These are phyloP conservation scores for Tetracladium maxilliforme DNA, from an alignment of 2,329 filamentous ascomycete species.

Conservation along the genomic window DNA sequence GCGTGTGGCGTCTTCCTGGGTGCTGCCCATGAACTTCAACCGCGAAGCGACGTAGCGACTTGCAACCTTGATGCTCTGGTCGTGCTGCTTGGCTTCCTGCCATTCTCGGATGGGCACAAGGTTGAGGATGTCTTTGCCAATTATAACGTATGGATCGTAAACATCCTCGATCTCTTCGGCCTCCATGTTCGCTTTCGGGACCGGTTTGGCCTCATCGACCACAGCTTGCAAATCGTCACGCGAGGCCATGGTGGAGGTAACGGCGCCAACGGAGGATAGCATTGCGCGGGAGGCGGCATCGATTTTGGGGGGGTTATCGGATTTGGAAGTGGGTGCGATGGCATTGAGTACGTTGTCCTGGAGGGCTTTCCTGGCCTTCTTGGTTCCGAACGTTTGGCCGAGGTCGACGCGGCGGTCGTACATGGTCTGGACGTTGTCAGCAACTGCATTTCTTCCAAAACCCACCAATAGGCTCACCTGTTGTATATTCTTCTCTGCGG, in stretches of 20 bases:
- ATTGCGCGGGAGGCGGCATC: slow-evolving; percentile 42
- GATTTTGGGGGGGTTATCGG: slow-evolving; percentile 23
- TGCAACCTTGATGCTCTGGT: slow-evolving; percentile 36
- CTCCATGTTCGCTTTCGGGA: slow-evolving; percentile 53
- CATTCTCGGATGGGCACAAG: slow-evolving; percentile 59
- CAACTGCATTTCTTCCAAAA: slow-evolving; percentile 8
- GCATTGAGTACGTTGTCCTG: slow-evolving; percentile 55
- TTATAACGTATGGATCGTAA: slow-evolving; percentile 51
- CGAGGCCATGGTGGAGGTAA: slow-evolving; percentile 51
- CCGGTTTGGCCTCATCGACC: slow-evolving; percentile 54
- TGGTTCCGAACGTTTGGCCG: slow-evolving; percentile 69
- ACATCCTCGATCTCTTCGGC: slow-evolving; percentile 58
- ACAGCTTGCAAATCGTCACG: slow-evolving; percentile 48
- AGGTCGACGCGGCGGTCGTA: slow-evolving; percentile 52
- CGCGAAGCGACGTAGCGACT: slow-evolving; percentile 54
- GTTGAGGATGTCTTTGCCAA: slow-evolving; percentile 53
- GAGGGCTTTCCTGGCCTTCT: slow-evolving; percentile 72
- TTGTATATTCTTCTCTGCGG: slow-evolving; percentile 20
- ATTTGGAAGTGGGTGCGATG: slow-evolving; percentile 27
- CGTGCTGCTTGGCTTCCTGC: slow-evolving; percentile 49
- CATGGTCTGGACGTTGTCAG: slow-evolving; percentile 27
- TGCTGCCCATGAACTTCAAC: slow-evolving; percentile 31
- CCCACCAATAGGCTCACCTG: slow-evolving; percentile 9
- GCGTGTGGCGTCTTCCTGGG: slow-evolving; percentile 36
- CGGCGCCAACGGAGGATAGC: slow-evolving; percentile 45